Evolutionary conservation across 306 rosid genomes (phyloP), one percentile per base, ranked within the genome.

Genomic region (Mimosa pudica): DNA sequence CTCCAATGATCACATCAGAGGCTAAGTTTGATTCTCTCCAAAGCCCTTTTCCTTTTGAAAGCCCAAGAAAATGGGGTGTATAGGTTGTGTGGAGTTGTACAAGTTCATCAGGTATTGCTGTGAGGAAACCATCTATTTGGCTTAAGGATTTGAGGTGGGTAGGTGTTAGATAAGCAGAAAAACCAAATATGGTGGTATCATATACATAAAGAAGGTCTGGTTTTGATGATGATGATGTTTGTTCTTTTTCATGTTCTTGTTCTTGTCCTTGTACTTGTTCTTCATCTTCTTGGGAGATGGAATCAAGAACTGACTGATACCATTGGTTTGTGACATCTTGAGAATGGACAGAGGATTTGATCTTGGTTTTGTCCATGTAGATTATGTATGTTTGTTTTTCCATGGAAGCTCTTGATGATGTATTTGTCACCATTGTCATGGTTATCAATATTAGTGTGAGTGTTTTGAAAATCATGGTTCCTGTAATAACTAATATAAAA

Each of bases 11-110:
- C 36, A 88, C 88, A 64, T 92, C 92, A 3, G 87, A 81, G 74
- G 90, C 88, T 76, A 89, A 83, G 80, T 77, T 86, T 2, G 87
- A 16, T 73, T 85, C 73, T 80, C 77, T 77, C 94, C 88, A 92
- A 47, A 92, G 93, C 46, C 93, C 90, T 58, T 5, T 78, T 10
- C 82, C 89, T 4, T 17, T 58, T 8, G 49, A 72, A 17, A 92
- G 86, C 82, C 93, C 94, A 6, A 92, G 90, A 84, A 90, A 90
- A 33, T 77, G 80, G 5, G 94, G 90, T 16, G 90, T 79, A 62
- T 87, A 57, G 1, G 97, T 87, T 70, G 90, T 92, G 74, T 89
- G 92, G 64, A 92, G 97, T 38, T 82, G 79, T 42, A 83, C 73
- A 16, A 90, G 76, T 81, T 90, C 90, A 79, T 92, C 90, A 6